A percentile compares a stretch with the other conserved stretches of the same genome.
phyloP scores from a whole-genome alignment of 1,284 basidiomycete genomes.

The Moesziomyces globuligerus region DNA sequence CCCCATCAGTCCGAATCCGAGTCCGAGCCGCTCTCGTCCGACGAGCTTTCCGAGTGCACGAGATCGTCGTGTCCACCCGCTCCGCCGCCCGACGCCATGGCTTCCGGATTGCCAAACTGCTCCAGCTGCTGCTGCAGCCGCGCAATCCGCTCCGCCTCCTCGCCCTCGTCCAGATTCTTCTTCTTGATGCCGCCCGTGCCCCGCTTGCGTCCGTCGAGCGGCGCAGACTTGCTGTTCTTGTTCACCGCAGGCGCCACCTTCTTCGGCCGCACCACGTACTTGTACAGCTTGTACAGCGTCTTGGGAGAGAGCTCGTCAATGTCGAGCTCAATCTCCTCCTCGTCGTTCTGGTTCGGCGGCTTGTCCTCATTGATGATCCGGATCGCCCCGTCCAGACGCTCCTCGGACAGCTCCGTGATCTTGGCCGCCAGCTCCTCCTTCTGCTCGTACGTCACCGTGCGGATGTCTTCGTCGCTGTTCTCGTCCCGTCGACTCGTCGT shows the following conservation, averaged over 20 bases:
- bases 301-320: slow-evolving; percentile 65
- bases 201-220: slow-evolving; percentile 63
- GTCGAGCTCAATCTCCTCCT: slow-evolving; percentile 67
- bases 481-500: slow-evolving; percentile 30
- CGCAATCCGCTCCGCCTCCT: slow-evolving; percentile 64
- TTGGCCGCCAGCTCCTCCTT: slow-evolving; percentile 67
- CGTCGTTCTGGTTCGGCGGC: slow-evolving; percentile 59
- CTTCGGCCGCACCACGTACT: slow-evolving; percentile 65
- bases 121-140: slow-evolving; percentile 64
- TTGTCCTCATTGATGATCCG: slow-evolving; percentile 67
- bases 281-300: slow-evolving; percentile 67
- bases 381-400: slow-evolving; percentile 65
- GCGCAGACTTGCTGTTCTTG: slow-evolving; percentile 51
- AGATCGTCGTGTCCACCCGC: slow-evolving; percentile 64
- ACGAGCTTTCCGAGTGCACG: slow-evolving; percentile 62
- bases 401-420: slow-evolving; percentile 66
- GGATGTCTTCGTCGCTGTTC: slow-evolving; percentile 61
- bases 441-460: slow-evolving; percentile 65
- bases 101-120: slow-evolving; percentile 60
- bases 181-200: slow-evolving; percentile 66
- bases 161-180: slow-evolving; percentile 65
- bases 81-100: slow-evolving; percentile 17
- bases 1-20: slow-evolving; percentile 38
- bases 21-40: slow-evolving; percentile 52
- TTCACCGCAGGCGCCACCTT: slow-evolving; percentile 46